These are phyloP conservation scores for Spiraea crenata DNA, from an alignment of 331 rosid genomes.

Conservation along the genomic window DNA sequence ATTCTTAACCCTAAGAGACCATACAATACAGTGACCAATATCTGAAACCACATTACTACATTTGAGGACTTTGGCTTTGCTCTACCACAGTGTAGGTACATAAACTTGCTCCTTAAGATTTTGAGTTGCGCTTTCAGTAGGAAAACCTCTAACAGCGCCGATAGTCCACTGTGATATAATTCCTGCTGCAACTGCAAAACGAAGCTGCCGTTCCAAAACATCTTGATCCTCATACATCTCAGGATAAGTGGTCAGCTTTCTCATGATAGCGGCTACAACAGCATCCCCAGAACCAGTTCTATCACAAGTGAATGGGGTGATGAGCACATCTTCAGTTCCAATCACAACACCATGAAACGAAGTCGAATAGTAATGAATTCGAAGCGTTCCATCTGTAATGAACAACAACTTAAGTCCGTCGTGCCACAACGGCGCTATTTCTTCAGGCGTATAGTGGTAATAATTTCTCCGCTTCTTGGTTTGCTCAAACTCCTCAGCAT, in stretches of 20 bases:
- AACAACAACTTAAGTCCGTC: constrained; percentile 58
- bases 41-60: constrained; percentile 17
- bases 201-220: constrained; percentile 72
- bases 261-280: constrained; percentile 78
- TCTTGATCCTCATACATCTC: constrained; percentile 81
- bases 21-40: constrained; percentile 7
- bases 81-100: constrained; percentile 92
- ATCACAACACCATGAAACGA: constrained; percentile 65
- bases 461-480: constrained; percentile 61
- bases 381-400: constrained; percentile 80
- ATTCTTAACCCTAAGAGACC: background rate
- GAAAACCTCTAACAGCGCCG: constrained; percentile 85
- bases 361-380: constrained; percentile 83
- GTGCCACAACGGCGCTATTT: constrained; percentile 77
- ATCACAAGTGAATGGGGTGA: constrained; percentile 92
- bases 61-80: constrained; percentile 14
- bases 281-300: constrained; percentile 98
- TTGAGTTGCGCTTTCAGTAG: constrained; percentile 92
- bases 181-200: constrained; percentile 86
- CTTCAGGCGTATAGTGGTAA: constrained; percentile 50
- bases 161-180: constrained; percentile 94
- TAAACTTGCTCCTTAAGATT: constrained; percentile 97
- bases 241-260: constrained; percentile 76
- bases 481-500: constrained; percentile 63
- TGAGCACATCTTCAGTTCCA: constrained; percentile 92